Conservation (phyloP, 495 filamentous ascomycete species). For the Aspergillus panamensis region DNA sequence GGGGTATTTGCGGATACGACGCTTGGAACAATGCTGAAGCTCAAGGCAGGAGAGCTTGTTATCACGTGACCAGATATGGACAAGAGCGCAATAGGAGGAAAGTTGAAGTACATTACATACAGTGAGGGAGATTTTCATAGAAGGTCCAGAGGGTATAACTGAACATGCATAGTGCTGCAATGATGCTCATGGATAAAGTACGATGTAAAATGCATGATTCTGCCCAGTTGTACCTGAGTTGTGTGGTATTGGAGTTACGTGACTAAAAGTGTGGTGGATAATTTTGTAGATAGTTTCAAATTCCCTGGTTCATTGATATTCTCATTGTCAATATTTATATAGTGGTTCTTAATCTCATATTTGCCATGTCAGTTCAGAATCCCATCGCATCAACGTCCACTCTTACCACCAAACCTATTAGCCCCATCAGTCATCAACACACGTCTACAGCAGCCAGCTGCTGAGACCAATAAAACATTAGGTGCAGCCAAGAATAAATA, state of each 20-base stretch:
- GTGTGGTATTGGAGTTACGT: no score
- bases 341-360: not conserved
- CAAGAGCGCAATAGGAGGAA: no score
- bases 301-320: no score
- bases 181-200: no score
- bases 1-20: slow-evolving; percentile 6
- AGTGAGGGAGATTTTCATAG: no score
- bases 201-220: no score
- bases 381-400: not conserved
- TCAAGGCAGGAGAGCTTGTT: not conserved
- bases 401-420: not conserved
- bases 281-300: no score
- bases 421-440: not conserved
- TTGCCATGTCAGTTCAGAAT: not conserved
- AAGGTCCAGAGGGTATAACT: no score
- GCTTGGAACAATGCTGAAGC: not conserved
- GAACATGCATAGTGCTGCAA: no score
- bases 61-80: not conserved
- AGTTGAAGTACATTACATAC: no score
- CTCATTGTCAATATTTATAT: not conserved
- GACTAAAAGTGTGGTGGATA: no score
- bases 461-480: not conserved
- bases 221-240: no score
- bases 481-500: not conserved
- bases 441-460: not conserved